These are phyloP conservation scores for Ophiostoma populinum DNA, from an alignment of 2,329 filamentous ascomycete species.

Conservation along the genomic window DNA sequence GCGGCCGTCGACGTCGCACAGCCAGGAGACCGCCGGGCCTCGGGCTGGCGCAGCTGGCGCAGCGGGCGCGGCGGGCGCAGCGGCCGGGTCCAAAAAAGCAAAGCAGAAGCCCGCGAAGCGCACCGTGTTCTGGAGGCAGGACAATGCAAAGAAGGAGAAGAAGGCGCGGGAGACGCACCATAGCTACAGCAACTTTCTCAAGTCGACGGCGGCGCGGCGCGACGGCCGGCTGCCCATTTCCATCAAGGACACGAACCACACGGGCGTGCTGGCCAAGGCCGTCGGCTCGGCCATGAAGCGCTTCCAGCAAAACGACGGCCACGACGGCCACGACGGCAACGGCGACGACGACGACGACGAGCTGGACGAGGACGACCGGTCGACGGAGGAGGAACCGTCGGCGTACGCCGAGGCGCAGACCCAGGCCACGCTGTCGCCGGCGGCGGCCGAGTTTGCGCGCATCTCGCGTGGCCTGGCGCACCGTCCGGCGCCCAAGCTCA, in stretches of 20 bases:
- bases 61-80: no score
- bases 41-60: no score
- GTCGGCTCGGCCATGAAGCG: conserved; percentile 46
- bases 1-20: neutral
- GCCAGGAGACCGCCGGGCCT: neutral
- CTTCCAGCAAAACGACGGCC: conserved; percentile 25
- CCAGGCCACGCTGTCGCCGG: conserved; percentile 2
- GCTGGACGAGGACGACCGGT: no score
- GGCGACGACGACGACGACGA: neutral
- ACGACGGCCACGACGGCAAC: conserved; percentile 5
- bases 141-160: no score
- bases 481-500: conserved; percentile 34
- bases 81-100: no score
- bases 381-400: neutral
- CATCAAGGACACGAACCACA: conserved; percentile 51
- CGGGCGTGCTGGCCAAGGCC: conserved; percentile 57
- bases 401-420: neutral
- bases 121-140: conserved; percentile 5
- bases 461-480: conserved; percentile 12
- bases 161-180: neutral
- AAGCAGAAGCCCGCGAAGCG: neutral
- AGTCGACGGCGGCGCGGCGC: conserved; percentile 24
- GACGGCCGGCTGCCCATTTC: conserved; percentile 59
- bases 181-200: conserved; percentile 4
- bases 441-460: conserved; percentile 11